These are phyloP conservation scores for Microstegium vimineum DNA, from an alignment of 176 grass and related monocot genomes.

Conservation along the genomic window DNA sequence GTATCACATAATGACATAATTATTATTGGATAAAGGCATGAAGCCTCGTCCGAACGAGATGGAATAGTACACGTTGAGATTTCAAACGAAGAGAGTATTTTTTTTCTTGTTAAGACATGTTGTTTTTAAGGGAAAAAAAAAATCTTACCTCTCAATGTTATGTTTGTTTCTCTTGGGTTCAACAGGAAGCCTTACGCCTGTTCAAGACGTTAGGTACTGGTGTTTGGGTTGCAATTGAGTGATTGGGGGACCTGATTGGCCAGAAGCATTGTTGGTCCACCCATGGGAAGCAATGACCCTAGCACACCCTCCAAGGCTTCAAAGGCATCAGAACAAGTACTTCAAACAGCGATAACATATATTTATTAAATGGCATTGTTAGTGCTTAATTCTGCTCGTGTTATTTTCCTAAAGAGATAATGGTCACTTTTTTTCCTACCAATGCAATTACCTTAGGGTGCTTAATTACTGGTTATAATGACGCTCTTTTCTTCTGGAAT, in stretches of 20 bases:
- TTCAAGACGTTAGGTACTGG: background rate
- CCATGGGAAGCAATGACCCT: constrained; percentile 55
- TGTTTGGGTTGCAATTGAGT: background rate
- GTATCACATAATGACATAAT: background rate
- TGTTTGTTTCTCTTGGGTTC: background rate
- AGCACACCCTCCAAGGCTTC: constrained; percentile 49
- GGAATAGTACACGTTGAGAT: background rate
- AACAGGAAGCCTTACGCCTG: background rate
- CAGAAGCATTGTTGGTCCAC: background rate
- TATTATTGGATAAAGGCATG: background rate
- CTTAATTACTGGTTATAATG: background rate
- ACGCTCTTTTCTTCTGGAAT: background rate
- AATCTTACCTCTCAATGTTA: background rate
- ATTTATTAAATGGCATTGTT: background rate
- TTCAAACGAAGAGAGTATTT: background rate
- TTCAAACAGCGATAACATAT: background rate
- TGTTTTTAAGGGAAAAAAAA: background rate
- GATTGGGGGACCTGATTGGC: background rate
- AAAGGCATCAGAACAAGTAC: constrained; percentile 50
- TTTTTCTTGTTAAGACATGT: background rate
- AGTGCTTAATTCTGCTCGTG: background rate
- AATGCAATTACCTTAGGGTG: background rate
- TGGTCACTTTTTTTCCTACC: background rate
- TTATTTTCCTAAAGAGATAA: background rate
- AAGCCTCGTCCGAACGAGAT: background rate